These are phyloP conservation scores for Globisporangium solare DNA, from an alignment of 352 stramenopile species.

Conservation along the genomic window DNA sequence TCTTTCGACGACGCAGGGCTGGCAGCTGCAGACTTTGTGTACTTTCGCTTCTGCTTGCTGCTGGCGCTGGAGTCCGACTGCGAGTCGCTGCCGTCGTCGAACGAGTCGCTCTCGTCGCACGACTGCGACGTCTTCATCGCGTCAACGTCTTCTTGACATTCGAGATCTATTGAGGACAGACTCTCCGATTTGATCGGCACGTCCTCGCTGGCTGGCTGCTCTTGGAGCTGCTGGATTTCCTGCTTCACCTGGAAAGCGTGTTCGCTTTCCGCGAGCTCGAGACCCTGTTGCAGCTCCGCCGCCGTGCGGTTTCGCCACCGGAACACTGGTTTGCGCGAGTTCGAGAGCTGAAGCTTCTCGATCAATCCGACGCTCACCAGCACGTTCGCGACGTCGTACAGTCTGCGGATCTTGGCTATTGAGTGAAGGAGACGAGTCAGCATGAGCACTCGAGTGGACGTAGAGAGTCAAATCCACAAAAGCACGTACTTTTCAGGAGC, in stretches of 20 bases:
- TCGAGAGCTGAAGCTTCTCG: conserved; percentile 83
- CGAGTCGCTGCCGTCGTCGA: conserved; percentile 50
- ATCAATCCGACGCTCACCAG: conserved; percentile 91
- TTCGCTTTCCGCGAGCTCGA: conserved; percentile 5
- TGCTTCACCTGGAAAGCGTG: conserved; percentile 18
- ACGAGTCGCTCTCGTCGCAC: conserved; percentile 60
- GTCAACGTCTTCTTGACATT: conserved; percentile 16
- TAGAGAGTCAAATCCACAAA: not conserved
- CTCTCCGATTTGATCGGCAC: conserved; percentile 1
- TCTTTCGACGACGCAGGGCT: conserved; percentile 27
- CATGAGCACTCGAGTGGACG: not conserved
- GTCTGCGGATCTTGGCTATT: conserved; percentile 90
- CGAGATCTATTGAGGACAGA: conserved; percentile 6
- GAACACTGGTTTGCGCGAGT: conserved; percentile 81
- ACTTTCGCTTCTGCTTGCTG: conserved; percentile 36
- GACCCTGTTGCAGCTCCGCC: conserved; percentile 10
- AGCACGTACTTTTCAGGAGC: conserved; percentile 70
- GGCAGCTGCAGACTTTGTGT: conserved; percentile 24
- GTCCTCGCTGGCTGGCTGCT: not conserved
- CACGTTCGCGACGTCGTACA: conserved; percentile 98
- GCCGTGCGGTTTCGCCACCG: conserved; percentile 56
- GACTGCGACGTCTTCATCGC: conserved; percentile 51
- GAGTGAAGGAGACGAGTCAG: not conserved
- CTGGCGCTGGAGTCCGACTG: conserved; percentile 39
- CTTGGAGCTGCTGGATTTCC: conserved; percentile 7